Conservation (phyloP, 805 yeast genomes). For the Nakazawaea pomicola region DNA sequence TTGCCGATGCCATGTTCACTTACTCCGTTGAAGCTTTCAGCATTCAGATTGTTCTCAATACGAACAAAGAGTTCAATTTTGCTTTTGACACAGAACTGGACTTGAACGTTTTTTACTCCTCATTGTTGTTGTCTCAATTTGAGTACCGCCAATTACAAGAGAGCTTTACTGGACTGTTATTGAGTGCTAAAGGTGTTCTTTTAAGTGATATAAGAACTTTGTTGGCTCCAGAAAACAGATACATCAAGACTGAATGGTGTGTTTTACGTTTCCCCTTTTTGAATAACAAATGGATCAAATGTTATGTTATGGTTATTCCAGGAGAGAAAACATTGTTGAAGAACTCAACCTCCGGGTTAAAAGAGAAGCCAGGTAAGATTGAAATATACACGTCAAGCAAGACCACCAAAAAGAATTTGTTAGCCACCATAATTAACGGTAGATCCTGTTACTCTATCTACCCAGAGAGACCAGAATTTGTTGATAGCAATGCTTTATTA, state of each 20-base stretch:
- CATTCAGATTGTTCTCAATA: constrained; percentile 21
- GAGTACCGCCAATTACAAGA: constrained; percentile 55
- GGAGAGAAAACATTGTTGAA: constrained; percentile 21
- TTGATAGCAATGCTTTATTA: constrained; percentile 52
- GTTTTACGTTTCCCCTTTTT: constrained; percentile 55
- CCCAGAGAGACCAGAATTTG: constrained; percentile 52
- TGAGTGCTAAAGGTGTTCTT: constrained; percentile 51
- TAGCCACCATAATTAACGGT: constrained; percentile 43
- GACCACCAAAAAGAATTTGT: constrained; percentile 43
- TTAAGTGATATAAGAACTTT: constrained; percentile 56
- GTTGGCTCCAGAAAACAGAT: constrained; percentile 43
- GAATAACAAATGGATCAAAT: constrained; percentile 54
- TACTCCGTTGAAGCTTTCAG: constrained; percentile 16
- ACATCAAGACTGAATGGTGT: constrained; percentile 54
- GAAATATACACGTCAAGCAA: constrained; percentile 48
- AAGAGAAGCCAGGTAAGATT: constrained; percentile 40
- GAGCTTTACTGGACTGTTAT: constrained; percentile 59
- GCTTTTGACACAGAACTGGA: constrained; percentile 22
- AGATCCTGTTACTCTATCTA: constrained; percentile 49
- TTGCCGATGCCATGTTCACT: constrained; percentile 37
- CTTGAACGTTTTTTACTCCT: constrained; percentile 31
- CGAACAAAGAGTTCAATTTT: constrained; percentile 19
- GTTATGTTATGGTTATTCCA: constrained; percentile 46
- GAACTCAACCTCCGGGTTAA: constrained; percentile 1
- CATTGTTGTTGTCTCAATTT: constrained; percentile 48